Evolutionary conservation across 768 basidiomycete species (phyloP), one percentile per base, ranked within the genome.

Genomic region (Mycena rebaudengoi): DNA sequence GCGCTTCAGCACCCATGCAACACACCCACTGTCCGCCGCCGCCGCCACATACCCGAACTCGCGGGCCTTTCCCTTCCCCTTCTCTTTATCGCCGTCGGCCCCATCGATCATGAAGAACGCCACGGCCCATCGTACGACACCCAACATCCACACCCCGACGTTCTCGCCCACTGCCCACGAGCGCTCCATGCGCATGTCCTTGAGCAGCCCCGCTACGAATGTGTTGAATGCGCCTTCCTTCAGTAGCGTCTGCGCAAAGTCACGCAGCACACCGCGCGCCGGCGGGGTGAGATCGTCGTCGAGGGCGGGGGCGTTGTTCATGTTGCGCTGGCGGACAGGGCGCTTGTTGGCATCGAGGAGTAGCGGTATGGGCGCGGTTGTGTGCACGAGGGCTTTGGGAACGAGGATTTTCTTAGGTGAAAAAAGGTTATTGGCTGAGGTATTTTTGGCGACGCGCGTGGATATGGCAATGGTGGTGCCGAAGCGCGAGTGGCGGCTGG

Each of bases 161-260:
- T 59, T 85, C 71, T 96, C 91, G 74, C 99, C 98, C 69, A 95
- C 94, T 72, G 98, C 95, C n/a, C 65, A 99, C 89, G 76, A 96
- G 96, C 55, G 91, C 85, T 44, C 96, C 85, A 77, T 99, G 94
- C 91, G 88, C 74, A 99, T 98, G 73, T 99, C 98, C 77, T 92
- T 96, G 64, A 99, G 81, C 32, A 99, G 80, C 4, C 88, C 88
- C 16, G 87, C 79, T 49, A 99, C 85, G 78, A 99, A 96, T n/a
- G 88, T 95, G 51, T 60, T 60, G 41, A 76, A 65, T 65, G 67
- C 51, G 48, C 92, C 93, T 25, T 86, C 86, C 69, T 91, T 87
- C 18, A 98, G 70, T 74, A 98, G 96, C 40, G 87, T 83, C 46
- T 79, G 83, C 2, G 91, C 92, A 25, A 96, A 80, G 25, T 81